Evolutionary conservation across 2,329 filamentous ascomycete species (phyloP).

Genomic region (Colletotrichum liriopes): DNA sequence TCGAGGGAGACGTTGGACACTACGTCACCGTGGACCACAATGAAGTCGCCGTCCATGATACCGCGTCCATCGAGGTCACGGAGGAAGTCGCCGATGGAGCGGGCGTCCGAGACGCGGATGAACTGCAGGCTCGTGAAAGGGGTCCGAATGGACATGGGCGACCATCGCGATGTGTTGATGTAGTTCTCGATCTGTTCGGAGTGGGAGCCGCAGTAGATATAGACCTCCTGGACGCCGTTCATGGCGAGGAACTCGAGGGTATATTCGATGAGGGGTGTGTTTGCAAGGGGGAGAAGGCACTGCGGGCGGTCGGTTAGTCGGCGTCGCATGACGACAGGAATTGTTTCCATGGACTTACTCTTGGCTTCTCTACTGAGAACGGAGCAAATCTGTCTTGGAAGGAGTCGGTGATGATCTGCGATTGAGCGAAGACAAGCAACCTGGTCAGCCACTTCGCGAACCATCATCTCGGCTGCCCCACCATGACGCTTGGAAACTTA

Average conservation of each 20-base stretch:
- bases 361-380: constrained; percentile 89
- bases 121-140: constrained; percentile 88
- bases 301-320: constrained; percentile 55
- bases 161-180: constrained; percentile 83
- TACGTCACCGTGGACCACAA: constrained; percentile 93
- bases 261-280: constrained; percentile 96
- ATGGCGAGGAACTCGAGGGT: constrained; percentile 96
- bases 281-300: constrained; percentile 94
- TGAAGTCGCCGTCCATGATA: constrained; percentile 90
- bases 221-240: constrained; percentile 95
- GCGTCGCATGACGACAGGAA: constrained; percentile 30
- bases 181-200: constrained; percentile 90
- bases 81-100: constrained; percentile 93
- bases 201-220: constrained; percentile 91
- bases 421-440: constrained; percentile 17
- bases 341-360: constrained; percentile 70
- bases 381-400: constrained; percentile 94
- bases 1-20: constrained; percentile 93
- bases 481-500: constrained; percentile 54
- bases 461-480: constrained; percentile 46
- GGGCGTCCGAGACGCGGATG: constrained; percentile 85
- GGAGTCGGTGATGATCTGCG: constrained; percentile 89
- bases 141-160: constrained; percentile 67
- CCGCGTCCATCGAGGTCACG: constrained; percentile 91
- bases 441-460: constrained; percentile 29